phyloP scores from a whole-genome alignment of 2,329 filamentous ascomycete species.

The Colletotrichum tofieldiae region DNA sequence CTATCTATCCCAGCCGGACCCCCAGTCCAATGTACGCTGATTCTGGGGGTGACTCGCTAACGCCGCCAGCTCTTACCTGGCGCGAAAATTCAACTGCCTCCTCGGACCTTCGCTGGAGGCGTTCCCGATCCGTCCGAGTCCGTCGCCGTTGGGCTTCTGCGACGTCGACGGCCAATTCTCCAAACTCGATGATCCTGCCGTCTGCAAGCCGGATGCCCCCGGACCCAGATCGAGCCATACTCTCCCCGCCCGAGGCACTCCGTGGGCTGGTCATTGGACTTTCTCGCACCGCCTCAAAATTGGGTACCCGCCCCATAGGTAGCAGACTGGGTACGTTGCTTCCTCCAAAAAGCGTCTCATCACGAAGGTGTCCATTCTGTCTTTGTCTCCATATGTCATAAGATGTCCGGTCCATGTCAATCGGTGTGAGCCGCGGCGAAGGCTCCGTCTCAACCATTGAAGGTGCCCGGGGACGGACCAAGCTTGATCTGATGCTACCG shows the following conservation, averaged over 20 bases:
- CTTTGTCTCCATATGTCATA: constrained; percentile 49
- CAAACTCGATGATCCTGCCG: constrained; percentile 40
- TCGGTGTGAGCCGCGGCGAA: constrained; percentile 54
- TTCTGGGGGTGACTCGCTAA: constrained; percentile 2
- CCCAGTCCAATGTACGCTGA: constrained; percentile 19
- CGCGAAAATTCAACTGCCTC: constrained; percentile 26
- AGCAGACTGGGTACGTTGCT: constrained; percentile 30
- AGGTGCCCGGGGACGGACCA: constrained; percentile 50
- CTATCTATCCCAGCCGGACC: background rate
- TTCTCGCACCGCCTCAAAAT: constrained; percentile 19
- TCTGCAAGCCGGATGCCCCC: constrained; percentile 36
- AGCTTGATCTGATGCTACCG: constrained; percentile 44
- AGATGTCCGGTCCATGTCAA: constrained; percentile 50
- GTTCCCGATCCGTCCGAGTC: constrained; percentile 1
- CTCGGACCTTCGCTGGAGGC: constrained; percentile 10
- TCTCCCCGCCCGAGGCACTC: constrained; percentile 21
- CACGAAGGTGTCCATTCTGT: constrained; percentile 20
- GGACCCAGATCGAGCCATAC: constrained; percentile 33
- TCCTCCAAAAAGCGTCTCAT: constrained; percentile 21
- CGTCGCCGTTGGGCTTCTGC: constrained; percentile 20
- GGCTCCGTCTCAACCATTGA: constrained; percentile 63
- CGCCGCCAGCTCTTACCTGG: constrained; percentile 9
- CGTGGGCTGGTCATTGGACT: constrained; percentile 24
- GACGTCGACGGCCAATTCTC: constrained; percentile 24
- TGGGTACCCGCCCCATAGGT: constrained; percentile 11